phyloP scores from a whole-genome alignment of 2,329 filamentous ascomycete genomes.

The Trichophyton simii region DNA sequence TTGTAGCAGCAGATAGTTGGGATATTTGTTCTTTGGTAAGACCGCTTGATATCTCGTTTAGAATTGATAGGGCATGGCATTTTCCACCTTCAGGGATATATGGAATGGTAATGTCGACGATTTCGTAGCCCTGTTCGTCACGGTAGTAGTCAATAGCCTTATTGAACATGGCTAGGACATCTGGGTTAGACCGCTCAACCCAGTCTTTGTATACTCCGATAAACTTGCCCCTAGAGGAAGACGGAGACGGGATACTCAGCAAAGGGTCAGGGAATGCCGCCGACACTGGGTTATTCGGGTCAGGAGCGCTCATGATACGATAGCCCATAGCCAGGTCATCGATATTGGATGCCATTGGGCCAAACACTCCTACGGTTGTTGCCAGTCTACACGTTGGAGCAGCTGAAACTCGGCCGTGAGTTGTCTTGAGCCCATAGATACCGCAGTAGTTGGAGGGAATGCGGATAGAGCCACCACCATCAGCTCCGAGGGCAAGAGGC shows the following conservation, averaged over 20 bases:
- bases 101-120: slow-evolving; percentile 41
- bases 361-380: slow-evolving; percentile 53
- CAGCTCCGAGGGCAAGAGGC: slow-evolving; percentile 59
- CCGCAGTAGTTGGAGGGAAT: slow-evolving; percentile 67
- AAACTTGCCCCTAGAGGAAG: slow-evolving; percentile 38
- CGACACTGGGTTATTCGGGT: slow-evolving; percentile 50
- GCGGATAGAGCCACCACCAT: slow-evolving; percentile 64
- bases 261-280: slow-evolving; percentile 47
- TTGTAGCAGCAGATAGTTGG: slow-evolving; percentile 53
- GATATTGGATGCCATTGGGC: slow-evolving; percentile 64
- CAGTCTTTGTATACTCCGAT: slow-evolving; percentile 59
- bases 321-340: slow-evolving; percentile 73
- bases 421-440: slow-evolving; percentile 68
- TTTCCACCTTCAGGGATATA: slow-evolving; percentile 57
- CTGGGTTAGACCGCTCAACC: slow-evolving; percentile 55
- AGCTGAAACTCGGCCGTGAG: slow-evolving; percentile 54
- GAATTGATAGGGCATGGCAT: slow-evolving; percentile 65
- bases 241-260: slow-evolving; percentile 33
- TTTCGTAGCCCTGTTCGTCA: slow-evolving; percentile 25
- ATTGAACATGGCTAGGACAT: slow-evolving; percentile 51
- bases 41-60: slow-evolving; percentile 53
- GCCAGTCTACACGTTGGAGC: slow-evolving; percentile 48
- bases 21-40: slow-evolving; percentile 41
- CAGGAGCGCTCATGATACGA: slow-evolving; percentile 60
- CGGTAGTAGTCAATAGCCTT: slow-evolving; percentile 46